These are phyloP conservation scores for Yarrowia galli DNA, from an alignment of 1,139 yeast genomes.

Conservation along the genomic window DNA sequence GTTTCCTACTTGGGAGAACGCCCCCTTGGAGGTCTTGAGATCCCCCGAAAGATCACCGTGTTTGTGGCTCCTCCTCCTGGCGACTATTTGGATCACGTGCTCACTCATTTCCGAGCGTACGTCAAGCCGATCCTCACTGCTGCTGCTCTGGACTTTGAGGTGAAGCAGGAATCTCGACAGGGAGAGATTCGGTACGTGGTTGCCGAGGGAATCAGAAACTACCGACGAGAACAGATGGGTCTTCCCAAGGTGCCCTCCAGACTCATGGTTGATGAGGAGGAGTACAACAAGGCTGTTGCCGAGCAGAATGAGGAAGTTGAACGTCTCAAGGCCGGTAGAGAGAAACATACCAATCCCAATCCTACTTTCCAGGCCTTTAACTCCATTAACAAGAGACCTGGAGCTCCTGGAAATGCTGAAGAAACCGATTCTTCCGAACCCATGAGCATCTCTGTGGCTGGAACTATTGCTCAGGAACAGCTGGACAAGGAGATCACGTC, in stretches of 20 bases:
- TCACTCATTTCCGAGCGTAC: conserved; percentile 76
- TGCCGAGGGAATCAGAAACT: conserved; percentile 79
- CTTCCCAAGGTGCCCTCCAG: conserved; percentile 44
- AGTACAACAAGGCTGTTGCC: conserved; percentile 39
- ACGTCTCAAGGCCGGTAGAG: conserved; percentile 22
- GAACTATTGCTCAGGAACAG: conserved; percentile 43
- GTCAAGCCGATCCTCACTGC: conserved; percentile 88
- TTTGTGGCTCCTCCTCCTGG: conserved; percentile 96
- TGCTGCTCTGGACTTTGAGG: conserved; percentile 85
- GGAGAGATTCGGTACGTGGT: conserved; percentile 86
- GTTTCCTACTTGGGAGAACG: conserved; percentile 61
- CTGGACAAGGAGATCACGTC: conserved; percentile 47
- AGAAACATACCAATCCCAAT: conserved; percentile 13
- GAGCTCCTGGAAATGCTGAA: neutral
- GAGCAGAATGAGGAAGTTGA: conserved; percentile 41
- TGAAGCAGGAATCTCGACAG: conserved; percentile 74
- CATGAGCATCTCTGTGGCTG: conserved; percentile 39
- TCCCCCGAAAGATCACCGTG: conserved; percentile 80
- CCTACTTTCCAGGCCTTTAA: conserved; percentile 18
- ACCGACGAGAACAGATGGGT: conserved; percentile 58
- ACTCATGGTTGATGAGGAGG: conserved; percentile 44
- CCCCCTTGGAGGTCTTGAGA: conserved; percentile 57
- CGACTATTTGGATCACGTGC: conserved; percentile 80
- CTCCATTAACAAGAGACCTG: neutral
- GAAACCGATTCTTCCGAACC: conserved; percentile 38